phyloP scores from a whole-genome alignment of 495 filamentous ascomycete genomes.

The Annulohypoxylon bovei region DNA sequence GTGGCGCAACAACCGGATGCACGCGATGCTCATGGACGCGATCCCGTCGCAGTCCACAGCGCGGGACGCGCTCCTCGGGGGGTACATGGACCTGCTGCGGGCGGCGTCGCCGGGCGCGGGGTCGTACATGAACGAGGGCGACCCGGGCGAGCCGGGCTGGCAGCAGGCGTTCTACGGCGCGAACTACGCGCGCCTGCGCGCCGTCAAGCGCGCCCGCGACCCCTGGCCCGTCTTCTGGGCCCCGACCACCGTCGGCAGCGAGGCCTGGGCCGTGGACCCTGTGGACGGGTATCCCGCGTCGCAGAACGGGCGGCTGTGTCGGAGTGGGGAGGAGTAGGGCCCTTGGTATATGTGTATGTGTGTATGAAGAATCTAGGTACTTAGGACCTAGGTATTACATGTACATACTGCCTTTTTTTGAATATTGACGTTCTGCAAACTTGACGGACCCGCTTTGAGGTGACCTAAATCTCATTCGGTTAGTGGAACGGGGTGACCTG shows the following conservation, averaged over 20 bases:
- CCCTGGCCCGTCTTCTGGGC: constrained; percentile 66
- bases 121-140: constrained; percentile 60
- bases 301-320: constrained; percentile 54
- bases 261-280: constrained; percentile 56
- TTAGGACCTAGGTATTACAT: too few relatives aligned
- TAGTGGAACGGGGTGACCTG: too few relatives aligned
- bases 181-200: constrained; percentile 61
- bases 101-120: constrained; percentile 52
- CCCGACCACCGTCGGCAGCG: constrained; percentile 63
- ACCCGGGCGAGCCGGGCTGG: constrained; percentile 67
- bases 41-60: constrained; percentile 41
- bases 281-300: constrained; percentile 45
- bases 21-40: constrained; percentile 58
- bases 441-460: too few relatives aligned
- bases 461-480: too few relatives aligned
- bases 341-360: too few relatives aligned
- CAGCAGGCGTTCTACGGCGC: constrained; percentile 67
- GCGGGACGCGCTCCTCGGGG: constrained; percentile 36
- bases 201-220: constrained; percentile 65
- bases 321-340: not conserved
- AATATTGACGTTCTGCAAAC: too few relatives aligned
- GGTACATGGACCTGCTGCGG: constrained; percentile 46
- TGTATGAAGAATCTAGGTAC: too few relatives aligned
- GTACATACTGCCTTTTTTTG: too few relatives aligned
- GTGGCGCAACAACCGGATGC: constrained; percentile 63